A percentile compares a stretch with the other conserved stretches of the same genome.
Evolutionary conservation across 345 rosid species (phyloP).

Genomic region (Clarkia xantiana): DNA sequence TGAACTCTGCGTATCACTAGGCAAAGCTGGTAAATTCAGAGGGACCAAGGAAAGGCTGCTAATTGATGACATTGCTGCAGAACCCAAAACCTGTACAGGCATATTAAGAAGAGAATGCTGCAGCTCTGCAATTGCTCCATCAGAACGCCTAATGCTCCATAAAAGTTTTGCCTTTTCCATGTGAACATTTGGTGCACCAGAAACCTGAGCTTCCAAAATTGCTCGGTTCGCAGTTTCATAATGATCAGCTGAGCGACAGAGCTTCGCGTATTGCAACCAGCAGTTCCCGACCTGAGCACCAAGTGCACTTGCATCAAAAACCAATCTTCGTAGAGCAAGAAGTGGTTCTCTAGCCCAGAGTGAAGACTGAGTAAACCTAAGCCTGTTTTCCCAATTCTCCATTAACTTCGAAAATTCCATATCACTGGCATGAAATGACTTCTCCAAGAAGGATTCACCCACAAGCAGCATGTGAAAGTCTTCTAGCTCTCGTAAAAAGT

Average conservation of each 20-base stretch:
- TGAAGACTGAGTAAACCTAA: slow-evolving; percentile 79
- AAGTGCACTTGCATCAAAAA: slow-evolving; percentile 67
- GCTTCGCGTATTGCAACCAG: slow-evolving; percentile 97
- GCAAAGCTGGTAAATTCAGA: slow-evolving; percentile 41
- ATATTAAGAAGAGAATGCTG: slow-evolving; percentile 79
- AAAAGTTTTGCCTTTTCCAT: slow-evolving; percentile 94
- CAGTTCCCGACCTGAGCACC: slow-evolving; percentile 85
- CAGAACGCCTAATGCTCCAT: slow-evolving; percentile 80
- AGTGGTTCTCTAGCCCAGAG: slow-evolving; percentile 97
- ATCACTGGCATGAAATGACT: slow-evolving; percentile 44
- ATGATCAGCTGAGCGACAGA: slow-evolving; percentile 95
- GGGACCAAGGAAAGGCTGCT: slow-evolving; percentile 66
- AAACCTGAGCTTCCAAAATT: slow-evolving; percentile 83
- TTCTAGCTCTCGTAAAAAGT: slow-evolving; percentile 72
- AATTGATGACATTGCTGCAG: slow-evolving; percentile 51
- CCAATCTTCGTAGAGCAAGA: slow-evolving; percentile 76
- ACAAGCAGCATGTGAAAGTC: slow-evolving; percentile 61
- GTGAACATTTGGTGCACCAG: slow-evolving; percentile 82
- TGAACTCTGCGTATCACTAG: slow-evolving; percentile 35
- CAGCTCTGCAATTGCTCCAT: slow-evolving; percentile 82
- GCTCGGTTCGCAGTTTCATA: slow-evolving; percentile 90
- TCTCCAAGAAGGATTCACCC: slow-evolving; percentile 74
- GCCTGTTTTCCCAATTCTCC: slow-evolving; percentile 77
- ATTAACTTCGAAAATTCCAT: slow-evolving; percentile 41
- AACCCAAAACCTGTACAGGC: slow-evolving; percentile 76